A percentile compares a stretch with the other conserved stretches of the same genome.
Evolutionary conservation across 2,329 filamentous ascomycete genomes (phyloP).

Genomic region (Phialophora expanda): DNA sequence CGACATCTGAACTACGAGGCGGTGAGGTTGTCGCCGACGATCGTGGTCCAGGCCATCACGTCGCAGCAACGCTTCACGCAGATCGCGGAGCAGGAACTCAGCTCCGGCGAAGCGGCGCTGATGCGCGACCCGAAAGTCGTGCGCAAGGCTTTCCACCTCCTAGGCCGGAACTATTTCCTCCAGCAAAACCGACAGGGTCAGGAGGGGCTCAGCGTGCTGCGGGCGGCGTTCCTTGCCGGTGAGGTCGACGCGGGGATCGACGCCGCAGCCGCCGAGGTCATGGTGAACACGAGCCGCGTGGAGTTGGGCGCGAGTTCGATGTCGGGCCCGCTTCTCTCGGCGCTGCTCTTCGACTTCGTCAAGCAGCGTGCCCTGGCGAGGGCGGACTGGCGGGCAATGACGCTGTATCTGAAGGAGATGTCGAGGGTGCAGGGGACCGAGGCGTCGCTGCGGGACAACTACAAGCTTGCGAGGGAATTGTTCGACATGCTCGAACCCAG

Average conservation of each 20-base stretch:
- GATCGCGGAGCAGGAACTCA: slow-evolving; percentile 19
- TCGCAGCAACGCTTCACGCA: slow-evolving; percentile 24
- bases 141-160: slow-evolving; percentile 24
- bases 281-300: slow-evolving; percentile 1
- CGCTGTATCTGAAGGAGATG: slow-evolving; percentile 24
- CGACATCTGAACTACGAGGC: slow-evolving; percentile 16
- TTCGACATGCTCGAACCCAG: slow-evolving; percentile 25
- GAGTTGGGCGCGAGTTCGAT: background rate
- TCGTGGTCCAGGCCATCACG: slow-evolving; percentile 7
- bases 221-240: slow-evolving; percentile 21
- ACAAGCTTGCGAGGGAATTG: slow-evolving; percentile 28
- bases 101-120: slow-evolving; percentile 6
- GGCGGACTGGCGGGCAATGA: slow-evolving; percentile 28
- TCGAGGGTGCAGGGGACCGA: slow-evolving; percentile 15
- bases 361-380: slow-evolving; percentile 18
- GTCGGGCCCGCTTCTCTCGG: background rate
- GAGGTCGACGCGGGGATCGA: slow-evolving; percentile 30
- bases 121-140: slow-evolving; percentile 25
- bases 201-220: slow-evolving; percentile 26
- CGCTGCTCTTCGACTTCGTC: slow-evolving; percentile 15
- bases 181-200: slow-evolving; percentile 19
- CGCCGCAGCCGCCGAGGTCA: slow-evolving; percentile 21
- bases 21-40: slow-evolving; percentile 9
- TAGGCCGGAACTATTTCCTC: slow-evolving; percentile 25
- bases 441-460: slow-evolving; percentile 19